These are phyloP conservation scores for Pyrrhoderma noxium DNA, from an alignment of 1,284 basidiomycete species.

Conservation along the genomic window DNA sequence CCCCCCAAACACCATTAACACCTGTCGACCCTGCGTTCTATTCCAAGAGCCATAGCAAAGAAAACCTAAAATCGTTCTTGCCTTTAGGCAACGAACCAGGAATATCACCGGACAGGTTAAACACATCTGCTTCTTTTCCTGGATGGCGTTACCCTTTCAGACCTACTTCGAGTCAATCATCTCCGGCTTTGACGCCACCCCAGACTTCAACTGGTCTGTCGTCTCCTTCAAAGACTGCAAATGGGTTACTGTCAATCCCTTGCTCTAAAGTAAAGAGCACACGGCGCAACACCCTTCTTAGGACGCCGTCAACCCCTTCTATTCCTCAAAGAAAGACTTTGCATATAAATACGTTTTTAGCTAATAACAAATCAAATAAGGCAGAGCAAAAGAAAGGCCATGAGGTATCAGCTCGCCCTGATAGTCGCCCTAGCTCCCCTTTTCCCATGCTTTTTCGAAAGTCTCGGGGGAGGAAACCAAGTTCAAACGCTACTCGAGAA, in stretches of 20 bases:
- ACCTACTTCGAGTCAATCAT: slow-evolving; percentile 3
- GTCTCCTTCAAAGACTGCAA: background rate
- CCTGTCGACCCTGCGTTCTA: slow-evolving; percentile 2
- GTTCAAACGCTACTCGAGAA: background rate
- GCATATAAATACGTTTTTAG: too few species aligned
- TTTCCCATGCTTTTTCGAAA: slow-evolving; percentile 15
- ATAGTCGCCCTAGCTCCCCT: slow-evolving; percentile 16
- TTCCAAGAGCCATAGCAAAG: background rate
- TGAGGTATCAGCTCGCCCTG: slow-evolving; percentile 4
- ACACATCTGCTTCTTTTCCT: slow-evolving; percentile 8
- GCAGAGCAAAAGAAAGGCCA: slow-evolving; percentile 1
- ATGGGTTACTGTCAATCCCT: background rate
- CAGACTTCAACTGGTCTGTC: too few species aligned
- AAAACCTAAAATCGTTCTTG: slow-evolving; percentile 6
- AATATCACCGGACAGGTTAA: background rate
- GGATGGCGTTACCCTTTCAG: slow-evolving; percentile 6
- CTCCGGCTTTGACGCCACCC: slow-evolving; percentile 1
- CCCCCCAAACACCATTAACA: slow-evolving; percentile 7
- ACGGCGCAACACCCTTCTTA: background rate
- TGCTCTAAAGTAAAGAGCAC: background rate
- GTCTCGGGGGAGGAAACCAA: background rate
- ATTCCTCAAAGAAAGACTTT: too few species aligned
- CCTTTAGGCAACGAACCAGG: slow-evolving; percentile 7
- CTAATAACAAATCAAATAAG: too few species aligned
- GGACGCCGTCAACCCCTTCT: background rate